phyloP scores from a whole-genome alignment of 345 rosid genomes.

The Eucalyptus pauciflora region DNA sequence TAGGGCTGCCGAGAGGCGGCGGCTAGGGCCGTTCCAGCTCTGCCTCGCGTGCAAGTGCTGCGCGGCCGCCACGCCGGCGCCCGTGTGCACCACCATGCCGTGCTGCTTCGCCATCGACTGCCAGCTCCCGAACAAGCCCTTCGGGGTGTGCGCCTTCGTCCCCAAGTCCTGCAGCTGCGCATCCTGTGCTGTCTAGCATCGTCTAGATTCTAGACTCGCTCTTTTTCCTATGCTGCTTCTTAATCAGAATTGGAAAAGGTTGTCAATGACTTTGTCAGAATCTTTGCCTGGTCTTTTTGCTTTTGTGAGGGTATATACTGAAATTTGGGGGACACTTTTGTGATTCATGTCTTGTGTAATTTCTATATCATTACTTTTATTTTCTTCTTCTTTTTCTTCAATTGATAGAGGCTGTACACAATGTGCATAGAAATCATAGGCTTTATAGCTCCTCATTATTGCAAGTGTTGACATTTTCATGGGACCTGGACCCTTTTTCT shows the following conservation, averaged over 20 bases:
- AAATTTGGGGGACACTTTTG: neutral
- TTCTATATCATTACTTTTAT: neutral
- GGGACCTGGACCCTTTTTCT: neutral
- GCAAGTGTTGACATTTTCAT: neutral
- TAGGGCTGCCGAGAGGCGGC: neutral
- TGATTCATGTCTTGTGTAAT: neutral
- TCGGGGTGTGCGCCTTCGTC: constrained; percentile 72
- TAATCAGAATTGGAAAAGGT: neutral
- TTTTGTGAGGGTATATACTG: neutral
- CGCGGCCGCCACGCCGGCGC: constrained; percentile 2
- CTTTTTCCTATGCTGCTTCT: neutral
- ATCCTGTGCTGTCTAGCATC: constrained; percentile 14
- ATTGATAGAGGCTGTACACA: neutral
- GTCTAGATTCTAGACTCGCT: neutral
- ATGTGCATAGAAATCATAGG: neutral
- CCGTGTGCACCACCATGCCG: constrained; percentile 41
- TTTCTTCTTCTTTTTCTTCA: neutral
- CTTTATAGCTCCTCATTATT: neutral
- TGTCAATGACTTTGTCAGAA: neutral
- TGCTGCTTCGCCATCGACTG: constrained; percentile 68
- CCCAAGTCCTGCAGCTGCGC: constrained; percentile 57
- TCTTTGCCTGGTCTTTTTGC: neutral
- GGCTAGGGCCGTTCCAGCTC: constrained; percentile 39
- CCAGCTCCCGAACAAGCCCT: constrained; percentile 67
- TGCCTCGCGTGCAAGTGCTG: constrained; percentile 68